Evolutionary conservation across 192 early-diverging fungal species (phyloP).

Genomic region (Coemansia sp.): DNA sequence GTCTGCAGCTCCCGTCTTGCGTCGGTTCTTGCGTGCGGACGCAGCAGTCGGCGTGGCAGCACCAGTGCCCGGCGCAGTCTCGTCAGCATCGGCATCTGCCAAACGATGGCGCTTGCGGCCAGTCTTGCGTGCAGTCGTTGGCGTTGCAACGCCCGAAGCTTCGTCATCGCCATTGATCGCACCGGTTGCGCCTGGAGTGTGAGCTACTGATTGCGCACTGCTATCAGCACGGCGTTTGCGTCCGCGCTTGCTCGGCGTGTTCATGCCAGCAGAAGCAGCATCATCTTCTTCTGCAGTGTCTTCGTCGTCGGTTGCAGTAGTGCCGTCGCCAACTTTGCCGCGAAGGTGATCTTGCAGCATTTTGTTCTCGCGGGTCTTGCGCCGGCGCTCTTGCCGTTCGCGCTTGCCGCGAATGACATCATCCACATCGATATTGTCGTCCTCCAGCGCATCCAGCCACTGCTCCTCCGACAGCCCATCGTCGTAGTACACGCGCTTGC

Average conservation of each 20-base stretch:
- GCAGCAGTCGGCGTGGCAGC: slow-evolving; percentile 12
- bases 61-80: slow-evolving; percentile 4
- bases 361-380: slow-evolving; percentile 33
- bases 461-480: slow-evolving; percentile 94
- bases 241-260: slow-evolving; percentile 20
- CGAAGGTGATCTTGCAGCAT: slow-evolving; percentile 27
- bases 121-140: slow-evolving; percentile 6
- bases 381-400: slow-evolving; percentile 34
- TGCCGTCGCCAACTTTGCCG: slow-evolving; percentile 24
- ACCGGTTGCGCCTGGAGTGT: slow-evolving; percentile 13
- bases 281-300: slow-evolving; percentile 4
- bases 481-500: slow-evolving; percentile 78
- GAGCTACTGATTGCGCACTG: slow-evolving; percentile 10
- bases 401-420: slow-evolving; percentile 56
- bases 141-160: slow-evolving; percentile 22
- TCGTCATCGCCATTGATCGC: slow-evolving; percentile 1
- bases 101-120: slow-evolving; percentile 26
- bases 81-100: slow-evolving; percentile 18
- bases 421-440: slow-evolving; percentile 62
- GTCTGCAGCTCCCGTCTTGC: slow-evolving; percentile 37
- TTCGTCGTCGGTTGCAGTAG: slow-evolving; percentile 4
- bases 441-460: slow-evolving; percentile 75
- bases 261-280: slow-evolving; percentile 1
- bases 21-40: slow-evolving; percentile 27
- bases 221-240: slow-evolving; percentile 14